Base-by-base conservation (phyloP, 2,329 filamentous ascomycete genomes). In the Cytospora piceae region DNA sequence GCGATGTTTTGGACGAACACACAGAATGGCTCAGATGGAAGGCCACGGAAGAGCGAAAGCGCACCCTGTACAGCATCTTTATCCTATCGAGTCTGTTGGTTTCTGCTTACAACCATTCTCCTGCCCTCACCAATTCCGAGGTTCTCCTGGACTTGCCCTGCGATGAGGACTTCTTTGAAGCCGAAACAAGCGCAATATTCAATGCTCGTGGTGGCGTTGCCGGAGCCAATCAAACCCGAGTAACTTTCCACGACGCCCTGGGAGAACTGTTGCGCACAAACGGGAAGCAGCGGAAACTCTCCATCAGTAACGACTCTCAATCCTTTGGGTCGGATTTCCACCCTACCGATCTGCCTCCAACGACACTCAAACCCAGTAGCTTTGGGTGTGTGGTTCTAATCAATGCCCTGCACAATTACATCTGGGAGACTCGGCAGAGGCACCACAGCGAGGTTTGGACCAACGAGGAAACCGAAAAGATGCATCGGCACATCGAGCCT, bases 331-430 rank as follows among this genome's bases (percentile, higher is more conserved):
- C 80, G n/a, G 76, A 75, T 42, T 72, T 78, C 34, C 77, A 80
- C 39, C 67, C 79, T 11, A 79, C 81, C 53, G 85, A 88, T 11
- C 73, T 84, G 1, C 78, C 84, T 1, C 81, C 85, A 69, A 87
- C 82, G 61, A 88, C 92, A 39, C 81, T 95, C 57, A 87, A 86
- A 70, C 93, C 93, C 0, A 97, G 94, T 78, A 94, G 93, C 0
- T 96, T 97, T 75, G 95, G 94, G 11, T 97, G 93, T 74, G 82
- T 97, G 34, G 85, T 97, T 7, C 80, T 99, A 69, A 97, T 98
- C 75, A 94, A 97, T 74, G 94, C 95, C 4, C 82, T 98, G 29
- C 95, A 98, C 79, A 97, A 97, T 72, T 97, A 97, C 77, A 97
- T 98, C 54, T 98, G 95, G 95, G 94, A 98, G 78, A 97, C 94